phyloP scores from a whole-genome alignment of 2,329 filamentous ascomycete genomes.

The Claviceps sp. region DNA sequence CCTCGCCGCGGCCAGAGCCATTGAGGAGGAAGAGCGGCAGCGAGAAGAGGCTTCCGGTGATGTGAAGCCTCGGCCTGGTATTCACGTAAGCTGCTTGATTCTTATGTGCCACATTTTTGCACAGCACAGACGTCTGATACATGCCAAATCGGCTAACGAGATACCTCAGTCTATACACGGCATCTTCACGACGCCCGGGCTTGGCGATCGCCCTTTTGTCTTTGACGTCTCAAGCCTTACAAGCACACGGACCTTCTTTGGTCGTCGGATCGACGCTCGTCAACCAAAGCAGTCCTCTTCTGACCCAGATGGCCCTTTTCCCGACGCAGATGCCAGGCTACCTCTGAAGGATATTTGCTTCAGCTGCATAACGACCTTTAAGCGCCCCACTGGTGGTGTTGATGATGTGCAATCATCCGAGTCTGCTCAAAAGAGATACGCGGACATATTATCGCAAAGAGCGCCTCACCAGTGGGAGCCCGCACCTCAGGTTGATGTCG shows the following conservation, averaged over 20 bases:
- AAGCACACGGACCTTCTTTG: slow-evolving; percentile 34
- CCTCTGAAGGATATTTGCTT: slow-evolving; percentile 32
- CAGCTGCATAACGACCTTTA: slow-evolving; percentile 39
- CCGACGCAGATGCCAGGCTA: slow-evolving; percentile 23
- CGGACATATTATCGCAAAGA: slow-evolving; percentile 23
- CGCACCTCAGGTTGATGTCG: slow-evolving; percentile 32
- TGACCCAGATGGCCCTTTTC: slow-evolving; percentile 22
- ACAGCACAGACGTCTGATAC: too few relatives aligned
- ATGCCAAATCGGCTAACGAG: too few relatives aligned
- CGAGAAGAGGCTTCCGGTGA: slow-evolving; percentile 2
- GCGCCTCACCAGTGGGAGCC: slow-evolving; percentile 29
- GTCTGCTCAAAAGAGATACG: slow-evolving; percentile 30
- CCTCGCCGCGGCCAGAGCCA: slow-evolving; percentile 20
- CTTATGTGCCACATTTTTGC: too few relatives aligned
- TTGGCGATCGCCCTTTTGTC: slow-evolving; percentile 36
- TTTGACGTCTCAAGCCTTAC: slow-evolving; percentile 33
- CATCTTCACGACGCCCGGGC: slow-evolving; percentile 36
- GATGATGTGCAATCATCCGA: slow-evolving; percentile 23
- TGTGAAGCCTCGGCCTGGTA: slow-evolving; percentile 14
- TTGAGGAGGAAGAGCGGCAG: slow-evolving; percentile 18
- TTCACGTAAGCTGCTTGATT: slow-evolving; percentile 21
- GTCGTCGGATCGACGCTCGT: slow-evolving; percentile 33
- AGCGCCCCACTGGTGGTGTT: slow-evolving; percentile 24
- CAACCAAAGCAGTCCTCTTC: slow-evolving; percentile 30
- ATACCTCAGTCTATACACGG: slow-evolving; percentile 37